phyloP scores from a whole-genome alignment of 1,284 basidiomycete species.

The Limonomyces culmigenus region DNA sequence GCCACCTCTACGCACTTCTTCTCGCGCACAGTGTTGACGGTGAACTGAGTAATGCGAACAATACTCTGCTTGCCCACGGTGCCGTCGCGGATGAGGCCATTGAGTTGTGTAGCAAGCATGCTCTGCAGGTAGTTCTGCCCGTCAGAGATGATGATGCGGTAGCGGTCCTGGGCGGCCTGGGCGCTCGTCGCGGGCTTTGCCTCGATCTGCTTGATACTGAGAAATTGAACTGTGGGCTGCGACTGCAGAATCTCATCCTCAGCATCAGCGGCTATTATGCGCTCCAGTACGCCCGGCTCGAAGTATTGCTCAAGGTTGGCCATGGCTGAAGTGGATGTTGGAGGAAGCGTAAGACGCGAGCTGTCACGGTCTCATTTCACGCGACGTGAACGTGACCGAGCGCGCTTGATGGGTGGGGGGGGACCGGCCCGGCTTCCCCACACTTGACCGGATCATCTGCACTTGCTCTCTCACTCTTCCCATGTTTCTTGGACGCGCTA shows the following conservation, averaged over 20 bases:
- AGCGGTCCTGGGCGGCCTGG: conserved; percentile 35
- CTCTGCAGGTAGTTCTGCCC: conserved; percentile 74
- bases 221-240: conserved; percentile 59
- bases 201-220: conserved; percentile 68
- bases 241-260: conserved; percentile 35
- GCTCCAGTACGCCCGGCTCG: no score
- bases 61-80: conserved; percentile 59
- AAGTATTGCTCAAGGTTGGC: no score
- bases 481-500: no score
- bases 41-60: conserved; percentile 60
- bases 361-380: no score
- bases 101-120: conserved; percentile 92
- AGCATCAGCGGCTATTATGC: no score
- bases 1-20: conserved; percentile 47
- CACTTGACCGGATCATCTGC: no score
- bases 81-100: conserved; percentile 58
- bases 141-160: conserved; percentile 66
- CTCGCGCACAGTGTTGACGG: conserved; percentile 73
- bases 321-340: no score
- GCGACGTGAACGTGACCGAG: no score
- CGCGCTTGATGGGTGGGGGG: no score
- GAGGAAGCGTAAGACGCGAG: no score
- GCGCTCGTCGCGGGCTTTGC: conserved; percentile 21
- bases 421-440: no score
- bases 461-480: no score